phyloP scores from a whole-genome alignment of 805 yeast genomes.

The Saccharomycopsis sp. region DNA sequence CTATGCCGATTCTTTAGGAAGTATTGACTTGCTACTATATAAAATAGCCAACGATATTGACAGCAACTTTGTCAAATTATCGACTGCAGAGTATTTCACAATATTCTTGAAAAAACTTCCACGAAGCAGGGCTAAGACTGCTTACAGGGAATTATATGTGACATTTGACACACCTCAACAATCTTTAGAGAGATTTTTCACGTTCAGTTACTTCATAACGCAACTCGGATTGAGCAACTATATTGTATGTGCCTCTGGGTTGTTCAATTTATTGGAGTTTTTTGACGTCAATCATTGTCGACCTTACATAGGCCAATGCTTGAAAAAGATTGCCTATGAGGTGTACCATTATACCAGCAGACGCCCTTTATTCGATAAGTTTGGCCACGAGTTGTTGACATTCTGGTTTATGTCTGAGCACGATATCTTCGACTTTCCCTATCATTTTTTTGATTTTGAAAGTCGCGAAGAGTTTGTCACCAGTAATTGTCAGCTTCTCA shows the following conservation, averaged over 20 bases:
- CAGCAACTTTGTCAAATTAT: constrained; percentile 3
- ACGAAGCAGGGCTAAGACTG: constrained; percentile 11
- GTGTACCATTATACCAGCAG: not conserved
- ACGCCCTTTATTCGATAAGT: constrained; percentile 2
- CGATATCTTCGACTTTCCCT: constrained; percentile 14
- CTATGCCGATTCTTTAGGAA: not conserved
- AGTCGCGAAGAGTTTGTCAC: constrained; percentile 28
- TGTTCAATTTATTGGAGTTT: constrained; percentile 39
- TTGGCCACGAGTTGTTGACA: constrained; percentile 8
- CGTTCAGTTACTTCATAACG: constrained; percentile 34
- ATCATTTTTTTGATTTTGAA: constrained; percentile 33
- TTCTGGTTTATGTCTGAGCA: constrained; percentile 12
- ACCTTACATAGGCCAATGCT: constrained; percentile 28
- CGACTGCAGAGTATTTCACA: constrained; percentile 7
- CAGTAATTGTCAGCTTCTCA: constrained; percentile 32
- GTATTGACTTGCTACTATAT: not conserved
- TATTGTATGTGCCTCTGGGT: constrained; percentile 29
- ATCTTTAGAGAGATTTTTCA: constrained; percentile 33
- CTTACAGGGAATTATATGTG: constrained; percentile 29
- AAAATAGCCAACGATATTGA: not conserved
- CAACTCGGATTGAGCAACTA: constrained; percentile 29
- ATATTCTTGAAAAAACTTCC: constrained; percentile 1
- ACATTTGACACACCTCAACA: constrained; percentile 33
- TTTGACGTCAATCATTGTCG: constrained; percentile 26
- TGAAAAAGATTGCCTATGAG: constrained; percentile 17